Conservation (phyloP, 202 grass and related monocot species). For the Hordeum pubiflorum region DNA sequence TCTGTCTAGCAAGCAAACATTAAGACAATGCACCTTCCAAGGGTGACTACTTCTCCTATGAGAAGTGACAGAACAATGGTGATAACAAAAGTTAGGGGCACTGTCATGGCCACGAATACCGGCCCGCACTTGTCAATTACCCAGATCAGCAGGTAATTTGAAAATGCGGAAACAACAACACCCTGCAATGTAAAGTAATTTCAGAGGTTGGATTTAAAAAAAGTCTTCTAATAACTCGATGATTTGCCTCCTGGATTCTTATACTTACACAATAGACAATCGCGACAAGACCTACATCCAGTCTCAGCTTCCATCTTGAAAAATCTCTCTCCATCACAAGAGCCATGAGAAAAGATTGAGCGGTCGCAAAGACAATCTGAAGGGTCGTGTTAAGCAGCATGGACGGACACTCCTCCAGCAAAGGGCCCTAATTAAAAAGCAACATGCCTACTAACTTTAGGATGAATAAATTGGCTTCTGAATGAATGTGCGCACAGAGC, state of each 20-base stretch:
- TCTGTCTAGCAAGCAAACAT: not conserved
- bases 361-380: conserved; percentile 28
- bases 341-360: conserved; percentile 50
- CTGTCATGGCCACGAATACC: conserved; percentile 36
- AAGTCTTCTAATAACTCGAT: not conserved
- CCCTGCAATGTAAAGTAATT: conserved; percentile 28
- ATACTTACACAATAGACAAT: conserved; percentile 35
- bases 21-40: conserved; percentile 43
- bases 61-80: conserved; percentile 33
- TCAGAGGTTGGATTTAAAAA: not conserved
- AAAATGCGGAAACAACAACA: conserved; percentile 20
- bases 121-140: conserved; percentile 51
- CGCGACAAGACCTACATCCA: conserved; percentile 28
- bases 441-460: not conserved
- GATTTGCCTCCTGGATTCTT: not conserved
- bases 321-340: conserved; percentile 49
- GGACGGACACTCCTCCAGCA: conserved; percentile 38
- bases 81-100: conserved; percentile 35
- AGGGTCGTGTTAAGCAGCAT: conserved; percentile 39
- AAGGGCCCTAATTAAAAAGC: conserved; percentile 23
- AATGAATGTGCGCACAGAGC: not conserved
- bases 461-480: not conserved
- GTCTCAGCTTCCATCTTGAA: conserved; percentile 48
- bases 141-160: conserved; percentile 45
- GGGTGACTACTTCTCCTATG: conserved; percentile 42